Base-by-base conservation (phyloP, 176 grass and related monocot species). In the Aegilops bicornis region DNA sequence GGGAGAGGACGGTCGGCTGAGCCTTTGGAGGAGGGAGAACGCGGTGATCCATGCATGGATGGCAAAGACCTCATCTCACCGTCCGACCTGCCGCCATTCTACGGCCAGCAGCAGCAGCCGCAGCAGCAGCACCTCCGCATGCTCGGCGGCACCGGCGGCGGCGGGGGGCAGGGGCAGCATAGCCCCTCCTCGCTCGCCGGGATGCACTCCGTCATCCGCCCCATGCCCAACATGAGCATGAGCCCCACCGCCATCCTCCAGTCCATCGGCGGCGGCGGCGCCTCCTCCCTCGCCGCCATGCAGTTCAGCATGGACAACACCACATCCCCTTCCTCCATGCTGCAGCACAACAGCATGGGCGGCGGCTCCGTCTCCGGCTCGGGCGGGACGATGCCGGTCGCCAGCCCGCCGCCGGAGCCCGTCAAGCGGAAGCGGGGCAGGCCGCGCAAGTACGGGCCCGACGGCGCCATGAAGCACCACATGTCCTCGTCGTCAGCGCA, bases 371-470 rank as follows among this genome's bases (percentile, higher is more conserved):
- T 20, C 33, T 76, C 88, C 9, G 70, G 23, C 47, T 58, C 73
- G 1, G 30, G 10, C 39, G 24, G 29, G 8, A 52, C 73, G 2
- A 25, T 79, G 66, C 76, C 66, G 19, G 74, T 30, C 2, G 2
- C 10, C 14, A 71, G 17, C 29, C 48, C 17, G 13, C 79, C 84
- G 8, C 79, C 84, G 10, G 79, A 88, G 29, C 86, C 74, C 2
- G 79, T 97, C 19, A 97, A 92, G 73, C 85, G 92, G 31, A 97
- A 95, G 73, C 27, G 95, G 54, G 95, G 95, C 22, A 79, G 95
- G 64, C 95, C 92, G 22, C 87, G 95, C 58, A 97, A 97, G 85
- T 97, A 97, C 79, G 91, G 90, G 13, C 90, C 90, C 2, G 95
- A 97, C 71, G 95, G 92, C 14, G 91, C 88, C 59, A 87, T 88